Base-by-base conservation (phyloP, 352 stramenopile species). In the Phytophthora constricta region DNA sequence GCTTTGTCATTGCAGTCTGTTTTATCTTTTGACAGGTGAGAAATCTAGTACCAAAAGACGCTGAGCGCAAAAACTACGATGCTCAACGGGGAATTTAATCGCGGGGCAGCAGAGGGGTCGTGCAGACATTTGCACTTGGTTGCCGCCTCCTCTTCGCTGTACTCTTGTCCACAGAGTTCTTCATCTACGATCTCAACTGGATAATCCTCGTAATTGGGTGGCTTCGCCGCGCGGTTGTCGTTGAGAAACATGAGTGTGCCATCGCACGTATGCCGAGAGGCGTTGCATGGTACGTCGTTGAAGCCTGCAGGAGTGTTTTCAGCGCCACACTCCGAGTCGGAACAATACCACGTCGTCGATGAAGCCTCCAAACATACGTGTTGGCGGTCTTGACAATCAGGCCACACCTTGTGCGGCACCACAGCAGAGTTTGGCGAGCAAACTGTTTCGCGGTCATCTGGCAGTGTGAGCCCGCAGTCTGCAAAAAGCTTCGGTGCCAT, bases 161-260 rank as follows among this genome's bases (percentile, higher is more conserved):
- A 62, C 43, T 77, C 45, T n/a, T 71, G 20, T 26, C 72, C 49
- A 43, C 84, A 93, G 3, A 27, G 62, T 7, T 52, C 39, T 59
- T 89, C 74, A 42, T 92, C 76, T 42, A 95, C 69, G 61, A 95
- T 88, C 61, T 95, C 83, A 41, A 95, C 80, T 8, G 84, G 61
- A 45, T 84, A 87, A 13, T 79, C 60, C 62, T 94, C 81, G 60
- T 82, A 92, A 58, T 87, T 83, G 9, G 80, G 79, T n/a, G 86
- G 86, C 59, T 94, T 94, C 5, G 82, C 86, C 0, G 77, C 83
- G 0, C 83, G 77, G 47, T 92, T 91, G 52, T 95, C 84, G 70
- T 95, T 92, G 17, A 95, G 69, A 58, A 93, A 85, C 76, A 82
- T 82, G 49, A 92, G 68, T 33, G 70, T 68, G 48, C 81, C 82